Evolutionary conservation across 306 rosid genomes (phyloP).

Genomic region (Trifolium repens): DNA sequence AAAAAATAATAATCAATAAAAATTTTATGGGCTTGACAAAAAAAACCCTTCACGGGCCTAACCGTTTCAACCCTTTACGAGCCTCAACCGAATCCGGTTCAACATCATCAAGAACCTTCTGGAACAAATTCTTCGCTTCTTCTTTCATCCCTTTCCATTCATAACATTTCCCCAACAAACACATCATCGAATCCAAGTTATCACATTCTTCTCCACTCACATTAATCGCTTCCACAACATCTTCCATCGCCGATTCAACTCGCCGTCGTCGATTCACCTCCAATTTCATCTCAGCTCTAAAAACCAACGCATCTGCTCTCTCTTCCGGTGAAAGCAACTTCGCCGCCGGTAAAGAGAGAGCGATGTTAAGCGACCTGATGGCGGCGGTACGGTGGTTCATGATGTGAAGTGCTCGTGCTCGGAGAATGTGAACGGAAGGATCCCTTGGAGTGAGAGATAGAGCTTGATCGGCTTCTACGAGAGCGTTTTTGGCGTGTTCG

Average conservation of each 20-base stretch:
- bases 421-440: constrained; percentile 62
- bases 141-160: constrained; percentile 61
- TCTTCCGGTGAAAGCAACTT: constrained; percentile 50
- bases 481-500: constrained; percentile 62
- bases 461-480: constrained; percentile 56
- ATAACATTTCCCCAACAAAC: constrained; percentile 68
- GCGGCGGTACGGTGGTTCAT: constrained; percentile 56
- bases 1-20: too few species aligned
- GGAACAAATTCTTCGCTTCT: constrained; percentile 54
- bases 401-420: constrained; percentile 53
- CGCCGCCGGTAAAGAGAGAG: constrained; percentile 55
- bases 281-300: constrained; percentile 66
- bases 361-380: constrained; percentile 49
- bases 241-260: constrained; percentile 71
- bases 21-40: too few species aligned
- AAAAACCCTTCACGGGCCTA: constrained; percentile 14
- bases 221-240: constrained; percentile 51
- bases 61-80: constrained; percentile 45
- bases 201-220: constrained; percentile 23
- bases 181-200: constrained; percentile 43
- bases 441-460: constrained; percentile 57
- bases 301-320: constrained; percentile 52
- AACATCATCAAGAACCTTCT: constrained; percentile 44
- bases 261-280: constrained; percentile 56
- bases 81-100: constrained; percentile 54